Evolutionary conservation across 495 filamentous ascomycete species (phyloP), one percentile per base, ranked within the genome.

Genomic region (Aspergillus egyptiacus): DNA sequence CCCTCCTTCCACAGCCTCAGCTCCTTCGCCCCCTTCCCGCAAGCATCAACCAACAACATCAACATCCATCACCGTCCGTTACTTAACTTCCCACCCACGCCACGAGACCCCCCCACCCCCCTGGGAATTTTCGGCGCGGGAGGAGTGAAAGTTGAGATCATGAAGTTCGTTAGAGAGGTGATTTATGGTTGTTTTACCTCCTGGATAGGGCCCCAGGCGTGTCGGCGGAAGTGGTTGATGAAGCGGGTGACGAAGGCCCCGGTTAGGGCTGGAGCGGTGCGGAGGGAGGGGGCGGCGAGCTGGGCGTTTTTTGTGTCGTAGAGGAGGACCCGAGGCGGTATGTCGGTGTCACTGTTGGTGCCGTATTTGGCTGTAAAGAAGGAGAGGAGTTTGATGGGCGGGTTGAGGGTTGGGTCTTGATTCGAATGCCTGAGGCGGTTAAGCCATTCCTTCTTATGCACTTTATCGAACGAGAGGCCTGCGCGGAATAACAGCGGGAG

Each of bases 401-500:
- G 75, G 23, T 67, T 75, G 48, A 14, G 54, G 30, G 38, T 52
- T n/a, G 59, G 64, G 20, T 75, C 67, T 15, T 48, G 49, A 13
- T 79, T 58, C 4, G 59, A 60, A 8, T 49, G 51, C 5, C 52
- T 54, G 3, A 81, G 64, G 20, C 61, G 64, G 9, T 68, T 41
- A 0, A 81, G 35, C 79, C 78, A 83, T 46, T 71, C 65, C 10
- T 54, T 46, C 14, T 62, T 64, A 1, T 61, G 50, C 3, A 80
- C 58, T 1, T 48, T 50, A n/a, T 75, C 66, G 48, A 81, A 83
- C 3, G 64, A 46, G 17, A 77, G 48, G 0, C 64, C 64, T 5
- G 74, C 62, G 5, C 60, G 39, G 5, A 51, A 60, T 1, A 82
- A 62, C 2, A 66, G 62, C 2, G 78, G 75, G 1, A 83, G 63